Evolutionary conservation across 345 rosid genomes (phyloP).

Genomic region (Boechera retrofracta): DNA sequence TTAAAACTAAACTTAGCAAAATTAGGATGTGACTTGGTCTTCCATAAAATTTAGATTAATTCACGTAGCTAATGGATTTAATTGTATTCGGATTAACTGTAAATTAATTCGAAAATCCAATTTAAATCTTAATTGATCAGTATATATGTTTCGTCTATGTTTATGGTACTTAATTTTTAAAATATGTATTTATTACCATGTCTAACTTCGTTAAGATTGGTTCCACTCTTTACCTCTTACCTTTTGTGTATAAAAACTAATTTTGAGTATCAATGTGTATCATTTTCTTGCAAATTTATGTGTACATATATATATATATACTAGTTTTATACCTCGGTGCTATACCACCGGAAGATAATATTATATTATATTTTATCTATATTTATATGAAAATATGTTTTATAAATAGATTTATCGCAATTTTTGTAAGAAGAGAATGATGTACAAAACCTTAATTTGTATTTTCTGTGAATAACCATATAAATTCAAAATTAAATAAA

Average conservation of each 20-base stretch:
- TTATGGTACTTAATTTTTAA: too few species aligned
- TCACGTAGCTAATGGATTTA: conserved; percentile 15
- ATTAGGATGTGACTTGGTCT: conserved; percentile 34
- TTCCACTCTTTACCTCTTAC: not conserved
- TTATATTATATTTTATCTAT: too few species aligned
- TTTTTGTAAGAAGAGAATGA: too few species aligned
- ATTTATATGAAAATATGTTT: too few species aligned
- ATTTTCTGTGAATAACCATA: too few species aligned
- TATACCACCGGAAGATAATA: too few species aligned
- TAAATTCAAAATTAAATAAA: too few species aligned
- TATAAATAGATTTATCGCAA: too few species aligned
- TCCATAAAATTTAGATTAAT: conserved; percentile 1
- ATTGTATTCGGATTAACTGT: not conserved
- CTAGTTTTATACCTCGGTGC: too few species aligned
- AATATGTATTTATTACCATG: not conserved
- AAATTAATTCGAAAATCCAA: not conserved
- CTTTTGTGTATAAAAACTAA: not conserved
- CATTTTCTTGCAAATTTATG: not conserved
- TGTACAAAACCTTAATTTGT: too few species aligned
- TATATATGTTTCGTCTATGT: not conserved
- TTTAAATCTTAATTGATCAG: not conserved
- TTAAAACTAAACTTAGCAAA: conserved; percentile 25
- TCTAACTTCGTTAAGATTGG: not conserved
- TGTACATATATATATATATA: too few species aligned
- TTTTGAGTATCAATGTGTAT: not conserved